A percentile compares a stretch with the other conserved stretches of the same genome.
Evolutionary conservation across 495 filamentous ascomycete species (phyloP).

Genomic region (Talaromyces wortmannii): DNA sequence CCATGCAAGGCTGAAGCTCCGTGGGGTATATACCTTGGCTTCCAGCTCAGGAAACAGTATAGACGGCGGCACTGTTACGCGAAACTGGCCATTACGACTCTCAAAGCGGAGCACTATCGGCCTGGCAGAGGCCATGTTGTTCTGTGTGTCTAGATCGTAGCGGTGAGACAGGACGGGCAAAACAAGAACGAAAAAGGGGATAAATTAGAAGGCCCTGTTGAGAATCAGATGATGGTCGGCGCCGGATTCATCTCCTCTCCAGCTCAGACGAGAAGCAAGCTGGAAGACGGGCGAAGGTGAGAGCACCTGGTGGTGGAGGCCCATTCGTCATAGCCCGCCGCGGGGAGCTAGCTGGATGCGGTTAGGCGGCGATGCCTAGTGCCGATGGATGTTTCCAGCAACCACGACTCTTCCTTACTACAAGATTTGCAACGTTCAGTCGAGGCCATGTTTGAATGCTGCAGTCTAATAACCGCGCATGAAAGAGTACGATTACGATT

Average conservation of each 20-base stretch:
- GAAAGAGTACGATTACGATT: too few relatives aligned
- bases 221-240: not conserved
- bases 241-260: not conserved
- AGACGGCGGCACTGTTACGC: constrained; percentile 38
- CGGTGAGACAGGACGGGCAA: not conserved
- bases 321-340: not conserved
- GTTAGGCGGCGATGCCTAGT: not conserved
- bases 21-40: constrained; percentile 26
- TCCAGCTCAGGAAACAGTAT: constrained; percentile 39
- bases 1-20: not conserved
- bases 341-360: not conserved
- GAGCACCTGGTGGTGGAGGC: not conserved
- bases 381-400: not conserved
- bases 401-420: not conserved
- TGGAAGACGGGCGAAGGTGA: not conserved
- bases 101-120: constrained; percentile 46
- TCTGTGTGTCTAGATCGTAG: not conserved
- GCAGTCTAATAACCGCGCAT: too few relatives aligned
- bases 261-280: too few relatives aligned
- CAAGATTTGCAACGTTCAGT: not conserved
- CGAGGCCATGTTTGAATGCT: not conserved
- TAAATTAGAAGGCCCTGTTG: not conserved
- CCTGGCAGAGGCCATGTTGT: constrained; percentile 32
- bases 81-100: constrained; percentile 51
- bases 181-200: not conserved